Evolutionary conservation across 306 rosid genomes (phyloP).

Genomic region (Fragaria nilgerrensis): DNA sequence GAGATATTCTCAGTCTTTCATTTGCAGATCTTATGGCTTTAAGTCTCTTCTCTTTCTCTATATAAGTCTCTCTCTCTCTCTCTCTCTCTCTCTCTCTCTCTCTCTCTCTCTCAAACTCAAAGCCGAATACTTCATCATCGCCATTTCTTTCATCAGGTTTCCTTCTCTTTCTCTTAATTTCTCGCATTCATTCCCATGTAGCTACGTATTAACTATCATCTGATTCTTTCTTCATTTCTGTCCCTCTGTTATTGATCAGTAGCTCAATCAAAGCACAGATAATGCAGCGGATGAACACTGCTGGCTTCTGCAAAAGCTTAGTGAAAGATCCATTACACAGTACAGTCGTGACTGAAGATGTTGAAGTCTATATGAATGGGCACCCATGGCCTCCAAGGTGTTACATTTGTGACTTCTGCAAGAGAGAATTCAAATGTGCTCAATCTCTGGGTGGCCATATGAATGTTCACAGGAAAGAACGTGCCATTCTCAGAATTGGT

Average conservation of each 20-base stretch:
- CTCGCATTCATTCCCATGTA: background rate
- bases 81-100: background rate
- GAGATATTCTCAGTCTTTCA: constrained; percentile 33
- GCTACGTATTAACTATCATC: background rate
- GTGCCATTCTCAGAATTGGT: constrained; percentile 68
- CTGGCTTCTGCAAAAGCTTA: constrained; percentile 11
- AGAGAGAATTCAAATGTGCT: constrained; percentile 87
- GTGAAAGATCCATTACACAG: background rate
- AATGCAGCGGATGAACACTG: background rate
- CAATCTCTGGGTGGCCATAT: constrained; percentile 97
- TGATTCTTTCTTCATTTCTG: background rate
- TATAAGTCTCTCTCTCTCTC: background rate
- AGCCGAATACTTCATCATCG: constrained; percentile 23
- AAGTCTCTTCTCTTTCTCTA: background rate
- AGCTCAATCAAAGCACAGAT: background rate
- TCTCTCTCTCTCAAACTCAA: constrained; percentile 7
- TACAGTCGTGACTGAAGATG: constrained; percentile 14
- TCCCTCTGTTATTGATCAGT: background rate
- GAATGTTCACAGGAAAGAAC: constrained; percentile 92
- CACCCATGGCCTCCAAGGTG: constrained; percentile 92
- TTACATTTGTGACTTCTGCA: constrained; percentile 83
- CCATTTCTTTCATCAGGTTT: constrained; percentile 31
- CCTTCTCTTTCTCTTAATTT: background rate
- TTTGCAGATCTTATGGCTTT: constrained; percentile 34
- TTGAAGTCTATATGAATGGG: constrained; percentile 43